Base-by-base conservation (phyloP, 208 protist species). In the Crithidia mellificae region DNA sequence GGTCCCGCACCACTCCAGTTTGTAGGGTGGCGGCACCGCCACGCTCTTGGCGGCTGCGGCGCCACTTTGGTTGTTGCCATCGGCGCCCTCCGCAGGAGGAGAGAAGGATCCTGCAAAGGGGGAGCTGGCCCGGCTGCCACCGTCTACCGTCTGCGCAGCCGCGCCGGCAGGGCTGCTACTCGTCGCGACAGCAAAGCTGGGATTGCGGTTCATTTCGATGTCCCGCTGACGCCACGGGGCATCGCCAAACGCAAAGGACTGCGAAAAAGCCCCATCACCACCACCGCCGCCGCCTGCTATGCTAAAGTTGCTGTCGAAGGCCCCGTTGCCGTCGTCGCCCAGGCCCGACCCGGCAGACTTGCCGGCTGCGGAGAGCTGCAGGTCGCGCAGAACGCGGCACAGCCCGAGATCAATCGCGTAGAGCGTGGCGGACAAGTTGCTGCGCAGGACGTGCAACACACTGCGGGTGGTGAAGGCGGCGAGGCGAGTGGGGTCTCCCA, bases 1-100 rank as follows among this genome's bases (percentile, higher is more conserved):
- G 24, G 17, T 22, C 20, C 80, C 80, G 49, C 77, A 83, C 84
- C 84, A 90, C 49, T 70, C 75, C 44, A 58, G 36, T 27, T 58
- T 55, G 36, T 32, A 41, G 34, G 59, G 38, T 17, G 59, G 1
- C 8, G 59, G 63, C 24, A 47, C 34, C 30, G 30, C 55, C 2
- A 41, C 11, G 14, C 36, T 43, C 32, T 9, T 14, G 0, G 39
- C n/a, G 1, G 1, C 44, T 0, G 1, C 44, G 7, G 15, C 44
- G 30, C 44, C 44, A 22, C 24, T 53, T 6, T 17, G 19, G 43
- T 27, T 19, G n/a, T 46, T 15, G 4, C 17, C 58, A 6, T 20
- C 29, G 17, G n/a, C 44, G 17, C 30, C n/a, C 4, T 30, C 58
- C 8, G n/a, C 58, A 2, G 27, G 12, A 9, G 44, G 44, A n/a